Conservation (phyloP, 495 filamentous ascomycete genomes). For the Penicillium goetzii region DNA sequence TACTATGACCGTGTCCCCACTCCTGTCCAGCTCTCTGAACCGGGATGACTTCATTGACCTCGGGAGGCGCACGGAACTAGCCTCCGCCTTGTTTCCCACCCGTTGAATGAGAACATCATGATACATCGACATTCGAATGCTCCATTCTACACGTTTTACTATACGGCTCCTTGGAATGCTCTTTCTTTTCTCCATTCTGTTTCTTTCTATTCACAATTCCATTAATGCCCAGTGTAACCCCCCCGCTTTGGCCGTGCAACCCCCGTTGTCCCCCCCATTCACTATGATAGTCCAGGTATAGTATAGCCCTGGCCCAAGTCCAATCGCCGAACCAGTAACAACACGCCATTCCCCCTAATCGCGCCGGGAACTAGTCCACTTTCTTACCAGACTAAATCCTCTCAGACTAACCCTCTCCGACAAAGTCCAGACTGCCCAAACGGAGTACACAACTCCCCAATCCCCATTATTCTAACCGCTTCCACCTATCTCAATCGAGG, state of each 20-base stretch:
- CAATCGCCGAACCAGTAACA: background rate
- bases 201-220: background rate
- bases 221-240: slow-evolving; percentile 14
- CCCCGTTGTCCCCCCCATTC: background rate
- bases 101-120: slow-evolving; percentile 25
- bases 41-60: slow-evolving; percentile 37
- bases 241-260: slow-evolving; percentile 17
- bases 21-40: background rate
- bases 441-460: background rate
- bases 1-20: background rate
- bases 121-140: background rate
- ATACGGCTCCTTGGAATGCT: background rate
- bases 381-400: slow-evolving; percentile 3
- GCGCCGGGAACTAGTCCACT: slow-evolving; percentile 14
- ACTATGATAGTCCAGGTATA: background rate
- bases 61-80: slow-evolving; percentile 24
- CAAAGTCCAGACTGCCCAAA: background rate
- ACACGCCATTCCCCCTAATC: background rate
- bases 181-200: background rate
- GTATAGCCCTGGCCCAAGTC: background rate
- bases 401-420: background rate
- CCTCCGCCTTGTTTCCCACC: slow-evolving; percentile 35
- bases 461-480: slow-evolving; percentile 1
- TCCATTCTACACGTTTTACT: background rate
- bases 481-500: background rate